Conservation (phyloP, 495 filamentous ascomycete genomes). For the Echria macrotheca region DNA sequence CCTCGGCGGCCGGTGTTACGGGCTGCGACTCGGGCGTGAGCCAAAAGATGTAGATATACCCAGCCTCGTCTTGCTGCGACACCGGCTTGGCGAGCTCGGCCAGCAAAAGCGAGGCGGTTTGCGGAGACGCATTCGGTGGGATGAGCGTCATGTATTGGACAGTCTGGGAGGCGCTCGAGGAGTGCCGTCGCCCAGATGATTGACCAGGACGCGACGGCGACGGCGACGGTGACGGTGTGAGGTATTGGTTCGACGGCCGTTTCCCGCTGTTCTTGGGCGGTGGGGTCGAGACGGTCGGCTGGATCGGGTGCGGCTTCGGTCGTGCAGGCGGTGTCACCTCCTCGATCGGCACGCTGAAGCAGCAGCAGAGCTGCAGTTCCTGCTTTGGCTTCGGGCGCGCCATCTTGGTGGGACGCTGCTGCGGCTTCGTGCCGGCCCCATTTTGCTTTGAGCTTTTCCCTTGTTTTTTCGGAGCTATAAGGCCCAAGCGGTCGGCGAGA, state of each 20-base stretch:
- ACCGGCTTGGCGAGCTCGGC: conserved; percentile 79
- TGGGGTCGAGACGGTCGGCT: conserved; percentile 28
- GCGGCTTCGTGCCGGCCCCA: conserved; percentile 4
- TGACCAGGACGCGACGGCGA: conserved; percentile 28
- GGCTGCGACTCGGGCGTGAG: conserved; percentile 55
- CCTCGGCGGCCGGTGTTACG: conserved; percentile 48
- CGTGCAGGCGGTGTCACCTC: conserved; percentile 31
- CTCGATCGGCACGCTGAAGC: conserved; percentile 38
- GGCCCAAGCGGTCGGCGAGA: conserved; percentile 68
- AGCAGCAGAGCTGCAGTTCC: conserved; percentile 34
- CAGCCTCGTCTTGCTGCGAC: conserved; percentile 70
- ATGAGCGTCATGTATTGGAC: conserved; percentile 61
- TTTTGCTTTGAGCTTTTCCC: conserved; percentile 21
- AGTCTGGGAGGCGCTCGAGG: conserved; percentile 38
- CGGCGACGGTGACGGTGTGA: conserved; percentile 13
- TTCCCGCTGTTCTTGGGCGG: conserved; percentile 18
- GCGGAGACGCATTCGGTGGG: conserved; percentile 54
- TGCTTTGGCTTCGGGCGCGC: conserved; percentile 28
- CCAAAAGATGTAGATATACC: conserved; percentile 99
- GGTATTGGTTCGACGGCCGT: conserved; percentile 19
- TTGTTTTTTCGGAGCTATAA: conserved; percentile 41
- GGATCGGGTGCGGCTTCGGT: conserved; percentile 37
- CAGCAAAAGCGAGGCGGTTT: conserved; percentile 60
- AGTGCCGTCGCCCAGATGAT: conserved; percentile 29
- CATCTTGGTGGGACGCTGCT: conserved; percentile 20